Evolutionary conservation across 768 basidiomycete genomes (phyloP).

Genomic region (Suillus tomentosus): DNA sequence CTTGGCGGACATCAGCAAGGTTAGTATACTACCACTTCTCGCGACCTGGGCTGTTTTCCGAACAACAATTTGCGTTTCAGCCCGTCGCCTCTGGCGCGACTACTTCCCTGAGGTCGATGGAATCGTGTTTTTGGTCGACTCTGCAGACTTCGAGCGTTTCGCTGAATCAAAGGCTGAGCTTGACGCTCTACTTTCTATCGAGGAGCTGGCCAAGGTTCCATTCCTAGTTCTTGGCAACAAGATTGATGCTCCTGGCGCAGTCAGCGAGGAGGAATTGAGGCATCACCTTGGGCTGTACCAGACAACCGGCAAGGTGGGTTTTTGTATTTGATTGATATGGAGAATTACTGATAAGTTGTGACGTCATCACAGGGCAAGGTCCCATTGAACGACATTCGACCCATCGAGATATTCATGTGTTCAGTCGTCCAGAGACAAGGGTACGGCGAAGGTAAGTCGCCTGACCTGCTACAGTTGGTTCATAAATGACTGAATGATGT

Average conservation of each 20-base stretch:
- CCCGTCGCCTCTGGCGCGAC: conserved; percentile 98
- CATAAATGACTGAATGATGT: conserved; percentile 14
- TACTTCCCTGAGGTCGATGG: conserved; percentile 99
- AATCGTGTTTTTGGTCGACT: conserved; percentile 97
- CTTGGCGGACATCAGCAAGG: conserved; percentile 98
- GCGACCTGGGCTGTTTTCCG: conserved; percentile 3
- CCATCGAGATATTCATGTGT: conserved; percentile 99
- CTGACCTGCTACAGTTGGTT: conserved; percentile 3
- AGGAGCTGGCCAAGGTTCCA: conserved; percentile 93
- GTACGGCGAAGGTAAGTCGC: conserved; percentile 83
- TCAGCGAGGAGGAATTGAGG: conserved; percentile 96
- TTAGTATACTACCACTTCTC: conserved; percentile 33
- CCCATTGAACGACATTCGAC: conserved; percentile 93
- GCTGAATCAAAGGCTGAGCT: conserved; percentile 96
- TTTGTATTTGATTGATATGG: not conserved
- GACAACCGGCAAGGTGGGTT: conserved; percentile 94
- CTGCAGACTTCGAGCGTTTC: conserved; percentile 95
- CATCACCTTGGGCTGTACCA: conserved; percentile 95
- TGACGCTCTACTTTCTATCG: conserved; percentile 93
- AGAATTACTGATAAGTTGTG: conserved; percentile 13
- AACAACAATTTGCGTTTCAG: conserved; percentile 35
- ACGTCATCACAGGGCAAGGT: conserved; percentile 78
- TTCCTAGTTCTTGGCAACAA: conserved; percentile 99
- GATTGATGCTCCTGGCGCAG: conserved; percentile 97
- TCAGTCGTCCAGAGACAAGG: conserved; percentile 99